phyloP scores from a whole-genome alignment of 1,139 yeast species.

The Yamadazyma oceani region DNA sequence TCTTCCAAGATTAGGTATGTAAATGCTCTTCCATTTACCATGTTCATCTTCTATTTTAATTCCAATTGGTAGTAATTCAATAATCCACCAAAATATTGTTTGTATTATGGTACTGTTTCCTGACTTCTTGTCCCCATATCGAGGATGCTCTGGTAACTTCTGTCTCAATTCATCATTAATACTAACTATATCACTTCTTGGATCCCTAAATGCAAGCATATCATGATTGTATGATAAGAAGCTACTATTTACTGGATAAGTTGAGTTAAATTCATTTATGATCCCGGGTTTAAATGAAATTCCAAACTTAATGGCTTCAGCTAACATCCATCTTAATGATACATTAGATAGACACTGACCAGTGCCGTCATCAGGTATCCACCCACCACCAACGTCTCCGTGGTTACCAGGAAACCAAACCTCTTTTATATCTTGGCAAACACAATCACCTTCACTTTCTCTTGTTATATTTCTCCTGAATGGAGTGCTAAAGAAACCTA shows the following conservation, averaged over 20 bases:
- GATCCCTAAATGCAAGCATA: constrained; percentile 22
- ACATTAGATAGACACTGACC: constrained; percentile 33
- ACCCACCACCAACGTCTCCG: constrained; percentile 69
- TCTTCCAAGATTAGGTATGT: constrained; percentile 56
- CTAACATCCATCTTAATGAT: constrained; percentile 59
- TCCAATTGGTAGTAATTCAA: constrained; percentile 60
- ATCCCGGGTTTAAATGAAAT: constrained; percentile 42
- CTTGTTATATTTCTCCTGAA: constrained; percentile 8
- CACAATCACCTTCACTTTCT: constrained; percentile 9
- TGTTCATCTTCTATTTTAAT: constrained; percentile 43
- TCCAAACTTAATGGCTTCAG: constrained; percentile 51
- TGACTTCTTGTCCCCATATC: constrained; percentile 29
- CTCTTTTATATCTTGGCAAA: constrained; percentile 45
- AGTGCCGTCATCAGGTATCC: constrained; percentile 46
- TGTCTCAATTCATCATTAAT: not conserved
- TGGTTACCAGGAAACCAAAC: constrained; percentile 70
- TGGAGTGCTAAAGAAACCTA: constrained; percentile 4
- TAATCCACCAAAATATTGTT: constrained; percentile 54
- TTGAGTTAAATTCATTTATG: constrained; percentile 36
- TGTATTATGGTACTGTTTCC: constrained; percentile 17
- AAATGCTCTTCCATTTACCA: constrained; percentile 48
- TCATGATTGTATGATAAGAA: constrained; percentile 52
- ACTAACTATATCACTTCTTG: not conserved
- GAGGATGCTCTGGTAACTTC: constrained; percentile 8
- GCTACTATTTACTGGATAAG: constrained; percentile 37